Base-by-base conservation (phyloP, 306 rosid species). In the Quercus engelmannii region DNA sequence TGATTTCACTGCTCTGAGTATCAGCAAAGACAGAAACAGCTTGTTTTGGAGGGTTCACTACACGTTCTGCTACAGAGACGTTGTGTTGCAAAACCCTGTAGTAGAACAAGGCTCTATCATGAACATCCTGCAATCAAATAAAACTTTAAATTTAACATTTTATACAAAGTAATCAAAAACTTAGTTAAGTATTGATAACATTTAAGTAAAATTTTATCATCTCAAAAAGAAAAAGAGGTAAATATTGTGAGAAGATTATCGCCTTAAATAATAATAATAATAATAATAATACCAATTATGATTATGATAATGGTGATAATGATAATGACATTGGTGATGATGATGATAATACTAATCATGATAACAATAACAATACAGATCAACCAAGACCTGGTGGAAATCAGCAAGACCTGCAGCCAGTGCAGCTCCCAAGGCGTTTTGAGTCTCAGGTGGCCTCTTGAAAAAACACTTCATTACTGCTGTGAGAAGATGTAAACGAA, bases 21-120 rank as follows among this genome's bases (percentile, higher is more conserved):
- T 96, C 99, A 64, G 99, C 98, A 88, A 96, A 96, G 70, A 96
- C 99, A n/a, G 99, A 96, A 83, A 96, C 98, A 56, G 98, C 99
- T 90, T 93, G 99, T 87, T 96, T 96, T 76, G 99, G 94, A 76
- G 99, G 99, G 86, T 91, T 90, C 57, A 96, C 99, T 79, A 96
- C 96, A 71, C 77, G 90, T 82, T 96, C 94, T 69, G 98, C 99
- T 51, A 89, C 93, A 19, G 93, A 83, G 74, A 83, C 91, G 19
- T 93, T 81, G 80, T 90, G 81, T 78, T 89, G 94, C 86, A 96
- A 85, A 87, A 96, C 96, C 92, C 99, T 91, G 89, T 90, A 96
- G 92, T 96, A 96, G 88, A 96, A 93, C 74, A 96, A 82, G 79
- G 99, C 96, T 85, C 98, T 87, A 65, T 96, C 99, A 74, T 89